Percentiles rank a stretch among this genome's conserved stretches.
Conservation (phyloP, 2,329 filamentous ascomycete species). For the Cercospora janseana region DNA sequence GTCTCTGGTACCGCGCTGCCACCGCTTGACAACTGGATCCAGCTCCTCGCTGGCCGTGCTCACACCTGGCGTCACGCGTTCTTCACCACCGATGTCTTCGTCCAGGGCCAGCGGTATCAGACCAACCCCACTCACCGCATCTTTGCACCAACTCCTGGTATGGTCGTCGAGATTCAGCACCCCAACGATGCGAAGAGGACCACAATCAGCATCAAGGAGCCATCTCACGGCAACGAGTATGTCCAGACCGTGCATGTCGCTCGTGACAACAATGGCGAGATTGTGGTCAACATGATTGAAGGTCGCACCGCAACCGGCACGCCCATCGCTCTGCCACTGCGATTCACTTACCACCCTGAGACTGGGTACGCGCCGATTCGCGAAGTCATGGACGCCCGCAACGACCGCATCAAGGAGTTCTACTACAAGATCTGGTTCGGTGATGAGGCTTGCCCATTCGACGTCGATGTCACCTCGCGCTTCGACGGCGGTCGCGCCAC, state of each 20-base stretch:
- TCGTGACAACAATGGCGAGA: slow-evolving; percentile 71
- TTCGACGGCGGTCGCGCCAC: slow-evolving; percentile 87
- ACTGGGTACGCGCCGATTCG: slow-evolving; percentile 95
- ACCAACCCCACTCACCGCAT: slow-evolving; percentile 93
- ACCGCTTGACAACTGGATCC: slow-evolving; percentile 77
- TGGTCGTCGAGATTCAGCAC: slow-evolving; percentile 82
- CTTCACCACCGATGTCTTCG: slow-evolving; percentile 87
- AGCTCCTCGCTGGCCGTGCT: slow-evolving; percentile 77
- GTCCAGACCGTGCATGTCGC: slow-evolving; percentile 85
- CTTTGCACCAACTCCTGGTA: slow-evolving; percentile 78
- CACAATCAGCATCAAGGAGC: slow-evolving; percentile 81
- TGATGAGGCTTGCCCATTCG: slow-evolving; percentile 76
- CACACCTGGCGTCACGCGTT: slow-evolving; percentile 95
- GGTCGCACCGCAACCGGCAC: slow-evolving; percentile 82
- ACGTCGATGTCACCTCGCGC: slow-evolving; percentile 77
- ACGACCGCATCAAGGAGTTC: slow-evolving; percentile 98
- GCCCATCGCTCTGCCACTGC: slow-evolving; percentile 77
- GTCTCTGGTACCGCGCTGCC: slow-evolving; percentile 73
- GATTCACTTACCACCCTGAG: slow-evolving; percentile 92
- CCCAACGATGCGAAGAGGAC: slow-evolving; percentile 82
- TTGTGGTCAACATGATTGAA: slow-evolving; percentile 87
- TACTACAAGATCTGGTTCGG: slow-evolving; percentile 99
- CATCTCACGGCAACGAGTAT: slow-evolving; percentile 79
- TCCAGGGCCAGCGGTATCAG: slow-evolving; percentile 95
- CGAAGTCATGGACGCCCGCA: slow-evolving; percentile 92